Percentiles rank a stretch among this genome's conserved stretches.
Evolutionary conservation across 805 yeast species (phyloP).

Genomic region (Pichia manshurica): DNA sequence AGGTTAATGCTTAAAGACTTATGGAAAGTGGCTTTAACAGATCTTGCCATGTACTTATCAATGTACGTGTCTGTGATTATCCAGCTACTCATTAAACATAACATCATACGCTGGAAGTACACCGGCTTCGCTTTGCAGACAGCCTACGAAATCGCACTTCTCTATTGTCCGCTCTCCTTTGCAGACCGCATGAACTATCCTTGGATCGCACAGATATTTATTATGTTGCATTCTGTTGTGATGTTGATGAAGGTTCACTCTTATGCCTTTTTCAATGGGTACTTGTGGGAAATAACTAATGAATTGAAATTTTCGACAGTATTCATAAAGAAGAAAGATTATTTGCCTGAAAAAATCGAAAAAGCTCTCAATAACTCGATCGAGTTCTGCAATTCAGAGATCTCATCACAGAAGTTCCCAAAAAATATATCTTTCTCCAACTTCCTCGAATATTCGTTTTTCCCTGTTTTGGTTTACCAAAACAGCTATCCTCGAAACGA

Average conservation of each 20-base stretch:
- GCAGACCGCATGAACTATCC: slow-evolving; percentile 58
- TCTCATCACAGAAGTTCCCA: slow-evolving; percentile 69
- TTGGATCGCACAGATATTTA: slow-evolving; percentile 87
- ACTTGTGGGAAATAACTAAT: slow-evolving; percentile 59
- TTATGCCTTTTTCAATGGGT: slow-evolving; percentile 86
- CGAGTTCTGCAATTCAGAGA: slow-evolving; percentile 67
- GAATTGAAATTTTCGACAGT: slow-evolving; percentile 49
- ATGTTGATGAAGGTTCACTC: slow-evolving; percentile 94
- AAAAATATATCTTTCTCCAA: slow-evolving; percentile 56
- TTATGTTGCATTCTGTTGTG: slow-evolving; percentile 79
- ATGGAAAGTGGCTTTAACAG: slow-evolving; percentile 64
- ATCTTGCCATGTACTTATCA: slow-evolving; percentile 64
- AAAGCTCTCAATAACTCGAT: slow-evolving; percentile 43
- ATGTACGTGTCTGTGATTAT: slow-evolving; percentile 55
- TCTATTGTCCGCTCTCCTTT: slow-evolving; percentile 48
- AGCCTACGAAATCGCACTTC: slow-evolving; percentile 46
- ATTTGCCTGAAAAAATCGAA: slow-evolving; percentile 27
- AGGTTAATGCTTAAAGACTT: slow-evolving; percentile 55
- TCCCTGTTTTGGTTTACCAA: slow-evolving; percentile 83
- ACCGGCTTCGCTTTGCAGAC: slow-evolving; percentile 62
- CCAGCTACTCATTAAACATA: slow-evolving; percentile 48
- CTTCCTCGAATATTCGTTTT: slow-evolving; percentile 77
- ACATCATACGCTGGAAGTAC: slow-evolving; percentile 51
- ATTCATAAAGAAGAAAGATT: slow-evolving; percentile 34
- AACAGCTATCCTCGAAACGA: slow-evolving; percentile 75